Evolutionary conservation across 257 asterid species (phyloP), one percentile per base, ranked within the genome.

Genomic region (Capsicum pubescens): DNA sequence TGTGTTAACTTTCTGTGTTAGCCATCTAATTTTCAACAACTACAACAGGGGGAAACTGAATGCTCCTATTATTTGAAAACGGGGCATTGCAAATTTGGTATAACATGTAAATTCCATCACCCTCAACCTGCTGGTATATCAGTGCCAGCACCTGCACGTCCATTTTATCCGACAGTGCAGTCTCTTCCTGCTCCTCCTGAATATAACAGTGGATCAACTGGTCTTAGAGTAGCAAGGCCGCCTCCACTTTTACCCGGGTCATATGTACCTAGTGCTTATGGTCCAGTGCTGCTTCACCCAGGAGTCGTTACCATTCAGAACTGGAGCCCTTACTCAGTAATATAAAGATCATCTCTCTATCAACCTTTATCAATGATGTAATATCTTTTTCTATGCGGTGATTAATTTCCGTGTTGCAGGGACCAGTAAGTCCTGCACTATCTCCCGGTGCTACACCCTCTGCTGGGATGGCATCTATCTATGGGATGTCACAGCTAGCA

Each of bases 31-130:
- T 54, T 35, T 64, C 44, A 81, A 72, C 54, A 12, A 79, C 90
- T 86, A 46, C 81, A 26, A 86, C 93, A 95, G 98, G 98, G 92
- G 35, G 97, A 92, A 89, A 90, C 89, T 86, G 98, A 92, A 87
- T 95, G 99, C 97, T 91, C 99, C 95, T 91, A 93, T 88, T 95
- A 95, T 94, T 91, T 94, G 95, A 93, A 91, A 91, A 91, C 92
- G 97, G 98, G 98, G 97, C 98, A 90, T 87, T 95, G 99, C 95
- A 95, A 94, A 86, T 95, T 91, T 79, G 99, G 97, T 85, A 80
- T 90, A 82, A 89, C 96, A 10, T 95, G 99, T 93, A 95, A 94
- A 95, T 95, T 90, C 86, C 91, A 95, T 90, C 99, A 95, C 86
- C 98, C 98, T 89, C 93, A 90, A 84, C 89, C 93, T 82, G 90